These are phyloP conservation scores for Suhomyces tanzawaensis DNA, from an alignment of 805 yeast genomes.

Conservation along the genomic window DNA sequence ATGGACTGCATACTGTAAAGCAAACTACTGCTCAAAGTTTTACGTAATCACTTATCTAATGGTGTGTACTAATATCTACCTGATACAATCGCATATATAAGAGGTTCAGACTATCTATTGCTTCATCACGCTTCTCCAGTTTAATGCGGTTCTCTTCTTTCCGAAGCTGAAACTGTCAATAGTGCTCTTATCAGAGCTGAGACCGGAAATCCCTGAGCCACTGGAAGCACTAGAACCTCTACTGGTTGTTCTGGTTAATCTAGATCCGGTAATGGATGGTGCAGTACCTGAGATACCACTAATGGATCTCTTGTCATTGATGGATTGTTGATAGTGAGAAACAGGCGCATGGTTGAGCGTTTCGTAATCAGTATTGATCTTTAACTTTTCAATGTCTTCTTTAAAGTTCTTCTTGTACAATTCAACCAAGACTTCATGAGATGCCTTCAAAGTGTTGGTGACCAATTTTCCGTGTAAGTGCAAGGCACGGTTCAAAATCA, in stretches of 20 bases:
- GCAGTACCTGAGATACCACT: constrained; percentile 9
- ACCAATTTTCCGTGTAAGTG: constrained; percentile 66
- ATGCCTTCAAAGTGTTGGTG: constrained; percentile 51
- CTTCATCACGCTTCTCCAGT: constrained; percentile 31
- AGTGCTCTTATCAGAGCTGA: constrained; percentile 21
- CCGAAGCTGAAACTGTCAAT: constrained; percentile 9
- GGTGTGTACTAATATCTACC: no score
- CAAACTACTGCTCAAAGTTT: no score
- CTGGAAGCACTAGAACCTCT: constrained; percentile 23
- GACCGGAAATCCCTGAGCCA: constrained; percentile 26
- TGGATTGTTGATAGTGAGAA: constrained; percentile 14
- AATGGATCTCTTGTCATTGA: constrained; percentile 20
- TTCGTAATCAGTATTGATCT: constrained; percentile 35
- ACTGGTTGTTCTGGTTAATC: constrained; percentile 22
- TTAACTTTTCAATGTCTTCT: constrained; percentile 53
- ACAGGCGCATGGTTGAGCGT: constrained; percentile 20
- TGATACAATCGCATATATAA: no score
- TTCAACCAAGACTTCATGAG: constrained; percentile 66
- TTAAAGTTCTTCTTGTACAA: constrained; percentile 66
- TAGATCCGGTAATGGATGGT: constrained; percentile 18
- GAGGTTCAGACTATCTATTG: no score
- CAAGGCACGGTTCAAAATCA: constrained; percentile 63
- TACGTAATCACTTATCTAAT: no score
- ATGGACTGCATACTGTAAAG: no score
- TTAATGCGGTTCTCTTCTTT: constrained; percentile 36